Evolutionary conservation across 805 yeast genomes (phyloP).

Genomic region (Maudiozyma barnettii): DNA sequence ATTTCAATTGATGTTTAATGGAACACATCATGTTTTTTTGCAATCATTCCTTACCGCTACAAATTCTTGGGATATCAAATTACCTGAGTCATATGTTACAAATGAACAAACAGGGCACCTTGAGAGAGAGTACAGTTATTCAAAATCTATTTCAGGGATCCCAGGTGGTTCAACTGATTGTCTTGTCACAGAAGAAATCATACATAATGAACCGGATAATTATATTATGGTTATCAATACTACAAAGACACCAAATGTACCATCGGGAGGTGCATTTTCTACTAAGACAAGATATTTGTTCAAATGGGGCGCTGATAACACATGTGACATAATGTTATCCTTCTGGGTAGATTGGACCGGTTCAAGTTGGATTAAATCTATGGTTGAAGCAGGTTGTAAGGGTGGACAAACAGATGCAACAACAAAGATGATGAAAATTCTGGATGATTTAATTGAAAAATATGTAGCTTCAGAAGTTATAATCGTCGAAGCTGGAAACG

Average conservation of each 20-base stretch:
- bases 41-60: slow-evolving; percentile 34
- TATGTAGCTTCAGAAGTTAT: slow-evolving; percentile 6
- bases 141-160: slow-evolving; percentile 56
- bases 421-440: slow-evolving; percentile 32
- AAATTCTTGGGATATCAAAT: slow-evolving; percentile 30
- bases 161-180: slow-evolving; percentile 86
- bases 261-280: slow-evolving; percentile 75
- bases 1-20: slow-evolving; percentile 63
- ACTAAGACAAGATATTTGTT: slow-evolving; percentile 65
- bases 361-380: slow-evolving; percentile 81
- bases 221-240: slow-evolving; percentile 52
- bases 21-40: slow-evolving; percentile 36
- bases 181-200: slow-evolving; percentile 55
- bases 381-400: slow-evolving; percentile 76
- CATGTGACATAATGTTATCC: slow-evolving; percentile 53
- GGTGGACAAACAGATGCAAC: slow-evolving; percentile 70
- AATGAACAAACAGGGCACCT: slow-evolving; percentile 27
- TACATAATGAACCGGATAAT: slow-evolving; percentile 38
- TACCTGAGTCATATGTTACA: slow-evolving; percentile 31
- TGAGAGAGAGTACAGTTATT: slow-evolving; percentile 49
- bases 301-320: slow-evolving; percentile 62
- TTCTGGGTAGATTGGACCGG: slow-evolving; percentile 84
- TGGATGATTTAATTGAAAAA: slow-evolving; percentile 20
- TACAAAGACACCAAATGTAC: slow-evolving; percentile 86
- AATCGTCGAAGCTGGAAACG: neutral